These are phyloP conservation scores for Podospora didyma DNA, from an alignment of 495 filamentous ascomycete species.

Conservation along the genomic window DNA sequence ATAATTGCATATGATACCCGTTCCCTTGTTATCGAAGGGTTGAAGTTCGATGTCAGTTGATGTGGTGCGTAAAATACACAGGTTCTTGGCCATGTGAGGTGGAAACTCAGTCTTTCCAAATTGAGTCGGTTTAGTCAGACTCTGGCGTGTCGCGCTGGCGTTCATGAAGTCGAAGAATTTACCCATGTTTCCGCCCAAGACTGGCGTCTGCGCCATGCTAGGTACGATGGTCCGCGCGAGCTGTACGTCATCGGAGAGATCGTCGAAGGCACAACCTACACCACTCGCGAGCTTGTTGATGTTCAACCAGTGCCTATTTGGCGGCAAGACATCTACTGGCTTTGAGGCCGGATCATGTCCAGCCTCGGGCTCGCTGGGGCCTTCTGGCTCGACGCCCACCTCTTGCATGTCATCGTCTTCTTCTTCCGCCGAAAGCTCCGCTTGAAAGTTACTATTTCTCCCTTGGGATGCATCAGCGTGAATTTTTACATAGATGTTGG, in stretches of 20 bases:
- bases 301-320: conserved; percentile 3
- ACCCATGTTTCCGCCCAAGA: background rate
- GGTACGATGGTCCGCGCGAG: conserved; percentile 22
- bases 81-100: conserved; percentile 10
- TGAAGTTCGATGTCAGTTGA: conserved; percentile 56
- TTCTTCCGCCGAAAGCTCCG: conserved; percentile 4
- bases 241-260: conserved; percentile 12
- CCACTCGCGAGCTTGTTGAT: background rate
- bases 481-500: conserved; percentile 2
- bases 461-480: conserved; percentile 1
- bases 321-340: background rate
- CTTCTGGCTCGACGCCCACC: conserved; percentile 6
- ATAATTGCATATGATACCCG: conserved; percentile 37
- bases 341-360: background rate
- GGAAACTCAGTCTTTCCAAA: conserved; percentile 9
- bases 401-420: conserved; percentile 25
- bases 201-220: conserved; percentile 16
- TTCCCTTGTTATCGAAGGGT: conserved; percentile 34
- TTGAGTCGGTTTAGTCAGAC: background rate
- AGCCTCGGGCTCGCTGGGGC: background rate
- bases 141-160: background rate
- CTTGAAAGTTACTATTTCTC: background rate
- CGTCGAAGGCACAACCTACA: background rate
- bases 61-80: conserved; percentile 54
- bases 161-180: background rate